Evolutionary conservation across 2,329 filamentous ascomycete genomes (phyloP).

Genomic region (Sclerotinia minor): DNA sequence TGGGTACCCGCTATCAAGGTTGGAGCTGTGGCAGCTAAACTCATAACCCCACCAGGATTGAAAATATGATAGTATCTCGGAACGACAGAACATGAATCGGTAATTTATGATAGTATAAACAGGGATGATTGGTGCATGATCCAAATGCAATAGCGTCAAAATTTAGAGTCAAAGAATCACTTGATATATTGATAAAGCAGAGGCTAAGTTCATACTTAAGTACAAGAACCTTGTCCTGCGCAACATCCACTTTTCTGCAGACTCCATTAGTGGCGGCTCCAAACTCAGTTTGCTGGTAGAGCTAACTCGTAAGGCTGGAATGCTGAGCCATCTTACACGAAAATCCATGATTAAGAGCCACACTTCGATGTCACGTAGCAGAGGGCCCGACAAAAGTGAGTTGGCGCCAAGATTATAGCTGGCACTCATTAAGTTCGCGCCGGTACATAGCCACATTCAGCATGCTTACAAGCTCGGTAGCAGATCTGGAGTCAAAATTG

Average conservation of each 20-base stretch:
- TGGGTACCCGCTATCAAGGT: conserved; percentile 6
- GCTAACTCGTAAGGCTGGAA: conserved; percentile 18
- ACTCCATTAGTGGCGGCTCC: neutral
- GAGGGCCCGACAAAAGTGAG: neutral
- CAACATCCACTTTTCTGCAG: neutral
- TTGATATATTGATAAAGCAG: conserved; percentile 1
- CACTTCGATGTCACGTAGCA: conserved; percentile 20
- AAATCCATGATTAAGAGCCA: conserved; percentile 14
- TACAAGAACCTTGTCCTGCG: conserved; percentile 4
- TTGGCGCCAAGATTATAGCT: conserved; percentile 16
- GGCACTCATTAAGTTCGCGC: conserved; percentile 9
- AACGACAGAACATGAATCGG: neutral
- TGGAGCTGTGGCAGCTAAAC: neutral
- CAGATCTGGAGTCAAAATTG: conserved; percentile 29
- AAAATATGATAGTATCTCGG: neutral
- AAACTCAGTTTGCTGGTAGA: neutral
- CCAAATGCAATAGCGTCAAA: neutral
- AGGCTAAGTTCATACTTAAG: conserved; percentile 10
- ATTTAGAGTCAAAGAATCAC: neutral
- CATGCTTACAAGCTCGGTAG: conserved; percentile 28
- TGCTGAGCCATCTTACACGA: conserved; percentile 12
- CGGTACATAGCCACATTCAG: conserved; percentile 20
- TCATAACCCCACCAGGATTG: neutral
- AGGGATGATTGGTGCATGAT: neutral
- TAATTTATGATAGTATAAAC: neutral